Evolutionary conservation across 805 yeast genomes (phyloP).

Genomic region (Grigorovia jiainica): DNA sequence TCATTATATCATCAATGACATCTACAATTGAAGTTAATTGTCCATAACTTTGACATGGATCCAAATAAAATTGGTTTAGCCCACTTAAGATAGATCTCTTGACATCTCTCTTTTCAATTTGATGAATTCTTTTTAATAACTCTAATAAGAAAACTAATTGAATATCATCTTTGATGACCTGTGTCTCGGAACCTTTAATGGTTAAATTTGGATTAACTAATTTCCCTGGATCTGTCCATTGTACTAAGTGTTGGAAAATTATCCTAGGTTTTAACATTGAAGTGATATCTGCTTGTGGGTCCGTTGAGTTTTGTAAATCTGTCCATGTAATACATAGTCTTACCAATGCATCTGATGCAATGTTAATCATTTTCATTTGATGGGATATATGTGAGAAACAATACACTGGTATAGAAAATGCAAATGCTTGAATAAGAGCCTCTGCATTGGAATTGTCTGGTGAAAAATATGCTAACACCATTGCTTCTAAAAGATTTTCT

Average conservation of each 20-base stretch:
- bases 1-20: constrained; percentile 23
- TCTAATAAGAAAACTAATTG: constrained; percentile 52
- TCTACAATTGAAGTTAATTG: constrained; percentile 22
- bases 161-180: constrained; percentile 34
- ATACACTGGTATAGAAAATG: constrained; percentile 84
- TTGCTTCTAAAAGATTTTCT: constrained; percentile 59
- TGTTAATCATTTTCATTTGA: constrained; percentile 53
- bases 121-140: constrained; percentile 40
- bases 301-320: constrained; percentile 29
- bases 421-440: constrained; percentile 64
- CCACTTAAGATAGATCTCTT: constrained; percentile 45
- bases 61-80: constrained; percentile 40
- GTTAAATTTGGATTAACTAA: constrained; percentile 34
- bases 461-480: constrained; percentile 66
- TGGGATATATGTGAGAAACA: constrained; percentile 67
- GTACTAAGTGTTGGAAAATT: constrained; percentile 60
- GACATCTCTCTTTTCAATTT: constrained; percentile 39
- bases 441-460: constrained; percentile 55
- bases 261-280: constrained; percentile 36
- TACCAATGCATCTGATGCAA: constrained; percentile 57
- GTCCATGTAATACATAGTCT: constrained; percentile 43
- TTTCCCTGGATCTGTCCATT: constrained; percentile 78
- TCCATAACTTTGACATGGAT: constrained; percentile 22
- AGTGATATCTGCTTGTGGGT: constrained; percentile 16
- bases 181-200: constrained; percentile 29